phyloP scores from a whole-genome alignment of 2,329 filamentous ascomycete genomes.

The Paracoccidioides brasiliensis region DNA sequence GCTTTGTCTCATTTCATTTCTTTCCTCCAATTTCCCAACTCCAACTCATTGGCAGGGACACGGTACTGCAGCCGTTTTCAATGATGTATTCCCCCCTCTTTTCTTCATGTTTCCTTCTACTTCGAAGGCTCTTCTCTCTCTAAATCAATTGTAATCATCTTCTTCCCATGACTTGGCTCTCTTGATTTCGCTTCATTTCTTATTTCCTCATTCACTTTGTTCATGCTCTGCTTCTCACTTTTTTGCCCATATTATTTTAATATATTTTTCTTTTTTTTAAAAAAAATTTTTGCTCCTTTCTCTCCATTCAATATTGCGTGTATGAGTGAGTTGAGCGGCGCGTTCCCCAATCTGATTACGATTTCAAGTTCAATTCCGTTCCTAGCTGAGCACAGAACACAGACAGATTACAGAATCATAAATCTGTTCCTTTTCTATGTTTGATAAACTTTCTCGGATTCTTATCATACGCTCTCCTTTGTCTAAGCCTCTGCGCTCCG shows the following conservation, averaged over 20 bases:
- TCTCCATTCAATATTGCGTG: neutral
- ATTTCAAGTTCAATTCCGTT: neutral
- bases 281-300: neutral
- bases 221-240: slow-evolving; percentile 2
- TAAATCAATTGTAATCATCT: neutral
- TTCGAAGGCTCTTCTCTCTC: neutral
- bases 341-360: neutral
- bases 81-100: slow-evolving; percentile 6
- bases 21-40: neutral
- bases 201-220: neutral
- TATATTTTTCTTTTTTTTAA: too few relatives aligned
- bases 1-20: neutral
- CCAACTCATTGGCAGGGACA: neutral
- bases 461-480: too few relatives aligned
- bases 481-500: too few relatives aligned
- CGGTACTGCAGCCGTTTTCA: slow-evolving; percentile 10
- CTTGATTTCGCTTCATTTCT: slow-evolving; percentile 3
- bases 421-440: too few relatives aligned
- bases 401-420: too few relatives aligned
- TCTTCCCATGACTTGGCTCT: slow-evolving; percentile 1
- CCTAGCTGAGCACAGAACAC: neutral
- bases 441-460: too few relatives aligned
- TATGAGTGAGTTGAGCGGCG: neutral
- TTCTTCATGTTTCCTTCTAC: neutral
- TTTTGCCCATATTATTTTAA: neutral